These are phyloP conservation scores for Orychophragmus violaceus DNA, from an alignment of 345 rosid species.

Conservation along the genomic window DNA sequence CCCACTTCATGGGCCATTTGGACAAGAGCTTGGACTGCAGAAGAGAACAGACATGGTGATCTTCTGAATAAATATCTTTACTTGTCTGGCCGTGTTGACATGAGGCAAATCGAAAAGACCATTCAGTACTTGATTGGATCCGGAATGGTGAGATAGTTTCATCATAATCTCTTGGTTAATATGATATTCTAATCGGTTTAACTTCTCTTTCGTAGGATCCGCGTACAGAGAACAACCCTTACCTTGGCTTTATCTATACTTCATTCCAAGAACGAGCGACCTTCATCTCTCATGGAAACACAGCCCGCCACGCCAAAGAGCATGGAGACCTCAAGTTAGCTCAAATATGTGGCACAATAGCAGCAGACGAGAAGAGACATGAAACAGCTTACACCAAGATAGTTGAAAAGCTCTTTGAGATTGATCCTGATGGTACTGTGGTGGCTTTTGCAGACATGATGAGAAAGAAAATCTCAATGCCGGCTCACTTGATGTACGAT, in stretches of 20 bases:
- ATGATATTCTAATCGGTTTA: neutral
- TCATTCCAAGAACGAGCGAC: constrained; percentile 99
- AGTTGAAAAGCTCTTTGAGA: constrained; percentile 76
- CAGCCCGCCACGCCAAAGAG: constrained; percentile 82
- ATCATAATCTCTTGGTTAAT: neutral
- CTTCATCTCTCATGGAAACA: constrained; percentile 88
- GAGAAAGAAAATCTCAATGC: constrained; percentile 95
- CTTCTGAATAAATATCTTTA: constrained; percentile 60
- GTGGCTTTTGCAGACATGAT: constrained; percentile 83
- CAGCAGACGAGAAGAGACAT: constrained; percentile 90
- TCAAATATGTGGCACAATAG: constrained; percentile 85
- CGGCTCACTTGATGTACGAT: constrained; percentile 90
- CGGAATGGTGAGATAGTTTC: constrained; percentile 52
- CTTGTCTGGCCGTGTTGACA: constrained; percentile 55
- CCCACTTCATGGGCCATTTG: constrained; percentile 67
- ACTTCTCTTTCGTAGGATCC: constrained; percentile 52
- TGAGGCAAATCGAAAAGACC: constrained; percentile 59
- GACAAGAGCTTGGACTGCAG: constrained; percentile 64
- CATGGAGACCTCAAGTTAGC: constrained; percentile 78
- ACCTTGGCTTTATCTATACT: constrained; percentile 86
- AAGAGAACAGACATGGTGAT: constrained; percentile 68
- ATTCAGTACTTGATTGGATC: constrained; percentile 62
- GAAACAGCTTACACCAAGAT: constrained; percentile 92
- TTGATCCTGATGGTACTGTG: constrained; percentile 79
- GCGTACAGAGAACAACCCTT: constrained; percentile 75